Evolutionary conservation across 306 rosid genomes (phyloP), one percentile per base, ranked within the genome.

Genomic region (Acacia acuminata): DNA sequence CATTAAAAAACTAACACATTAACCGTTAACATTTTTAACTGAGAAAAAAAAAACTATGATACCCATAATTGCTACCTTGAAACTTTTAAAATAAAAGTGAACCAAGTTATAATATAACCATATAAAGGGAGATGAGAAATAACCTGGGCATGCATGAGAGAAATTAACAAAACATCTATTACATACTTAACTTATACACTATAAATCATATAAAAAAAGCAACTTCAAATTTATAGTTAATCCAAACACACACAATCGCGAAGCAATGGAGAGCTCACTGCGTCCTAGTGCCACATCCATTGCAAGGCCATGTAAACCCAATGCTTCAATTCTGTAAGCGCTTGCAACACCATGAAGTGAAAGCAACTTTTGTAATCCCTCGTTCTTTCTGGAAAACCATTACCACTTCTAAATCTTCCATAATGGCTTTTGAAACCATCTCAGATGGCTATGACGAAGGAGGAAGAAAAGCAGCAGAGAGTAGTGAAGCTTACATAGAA

Each of bases 261-360:
- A 79, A 61, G 36, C 60, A 44, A 84, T 53, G 56, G 77, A 85
- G 0, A 66, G n/a, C n/a, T n/a, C n/a, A n/a, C n/a, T n/a, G n/a
- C n/a, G n/a, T n/a, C n/a, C n/a, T n/a, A n/a, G n/a, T n/a, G 48
- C 11, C 82, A 22, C 77, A 22, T 56, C 89, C 83, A 10, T 10
- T 22, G 25, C 86, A 82, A 79, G 84, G 89, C 47, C 89, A 86
- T 44, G 36, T 79, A 8, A 86, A 79, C 44, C 89, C 89, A 6
- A 47, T 86, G 79, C 79, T 79, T 64, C 84, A 86, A 47, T 79
- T 86, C 81, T 64, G 77, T 12, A 82, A 82, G 77, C 77, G 81
- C 38, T 64, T 86, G 27, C 7, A 20, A 3, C 65, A 71, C 79
- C 80, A 76, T 75, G 42, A 75, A 30, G 47, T 82, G 47, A 76